A percentile compares a stretch with the other conserved stretches of the same genome.
phyloP scores from a whole-genome alignment of 805 yeast species.

The Hanseniaspora jakobsenii region DNA sequence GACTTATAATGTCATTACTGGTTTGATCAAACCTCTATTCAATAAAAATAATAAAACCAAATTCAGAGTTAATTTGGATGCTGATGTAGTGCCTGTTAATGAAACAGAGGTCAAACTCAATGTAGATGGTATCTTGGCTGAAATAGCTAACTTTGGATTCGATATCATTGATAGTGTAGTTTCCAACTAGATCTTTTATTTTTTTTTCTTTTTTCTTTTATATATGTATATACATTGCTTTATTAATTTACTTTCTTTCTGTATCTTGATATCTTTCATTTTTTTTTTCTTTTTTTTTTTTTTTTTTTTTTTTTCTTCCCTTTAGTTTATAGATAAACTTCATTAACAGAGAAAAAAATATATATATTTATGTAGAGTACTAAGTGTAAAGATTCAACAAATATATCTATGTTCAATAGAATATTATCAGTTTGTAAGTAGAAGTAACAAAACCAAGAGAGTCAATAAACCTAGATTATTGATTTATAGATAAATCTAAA shows the following conservation, averaged over 20 bases:
- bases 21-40: slow-evolving; percentile 63
- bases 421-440: too few relatives aligned
- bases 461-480: too few relatives aligned
- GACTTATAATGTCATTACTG: slow-evolving; percentile 49
- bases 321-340: too few relatives aligned
- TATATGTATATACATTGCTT: not conserved
- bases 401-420: too few relatives aligned
- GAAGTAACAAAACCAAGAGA: too few relatives aligned
- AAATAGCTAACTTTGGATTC: slow-evolving; percentile 58
- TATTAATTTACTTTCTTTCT: not conserved
- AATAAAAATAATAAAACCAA: slow-evolving; percentile 39
- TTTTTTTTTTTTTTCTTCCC: not conserved
- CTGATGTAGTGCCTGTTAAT: slow-evolving; percentile 52
- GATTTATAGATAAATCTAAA: too few relatives aligned
- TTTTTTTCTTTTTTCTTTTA: not conserved
- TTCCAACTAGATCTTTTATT: too few relatives aligned
- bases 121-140: slow-evolving; percentile 59
- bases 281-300: slow-evolving; percentile 1
- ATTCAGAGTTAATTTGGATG: slow-evolving; percentile 70
- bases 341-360: not conserved
- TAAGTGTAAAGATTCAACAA: too few relatives aligned
- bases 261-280: not conserved
- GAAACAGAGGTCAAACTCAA: slow-evolving; percentile 47
- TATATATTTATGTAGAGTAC: not conserved
- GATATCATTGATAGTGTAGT: slow-evolving; percentile 36